Evolutionary conservation across 371 early-diverging fungal genomes (phyloP).

Genomic region (Amoeboaphelidium protococcarum): DNA sequence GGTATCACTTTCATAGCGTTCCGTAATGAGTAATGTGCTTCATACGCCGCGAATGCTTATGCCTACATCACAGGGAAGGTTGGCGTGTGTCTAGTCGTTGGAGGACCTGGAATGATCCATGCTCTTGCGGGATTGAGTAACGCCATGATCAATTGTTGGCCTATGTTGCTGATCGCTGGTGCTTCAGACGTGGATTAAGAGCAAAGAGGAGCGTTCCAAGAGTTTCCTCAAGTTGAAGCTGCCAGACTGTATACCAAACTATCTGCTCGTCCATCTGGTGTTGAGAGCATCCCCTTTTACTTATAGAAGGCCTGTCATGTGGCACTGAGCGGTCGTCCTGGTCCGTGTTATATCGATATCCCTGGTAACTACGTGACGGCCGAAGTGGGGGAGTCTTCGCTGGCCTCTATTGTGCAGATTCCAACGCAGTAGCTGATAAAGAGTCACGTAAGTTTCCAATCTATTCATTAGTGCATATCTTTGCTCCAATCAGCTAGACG

Average conservation of each 20-base stretch:
- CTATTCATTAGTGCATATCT: too few relatives aligned
- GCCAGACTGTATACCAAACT: slow-evolving; percentile 34
- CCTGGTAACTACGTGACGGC: background rate
- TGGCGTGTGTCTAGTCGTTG: slow-evolving; percentile 45
- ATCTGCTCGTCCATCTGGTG: slow-evolving; percentile 20
- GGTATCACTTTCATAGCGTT: slow-evolving; percentile 38
- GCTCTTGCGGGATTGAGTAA: slow-evolving; percentile 42
- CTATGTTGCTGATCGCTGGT: slow-evolving; percentile 9
- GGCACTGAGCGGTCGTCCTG: slow-evolving; percentile 33
- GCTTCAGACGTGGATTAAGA: slow-evolving; percentile 23
- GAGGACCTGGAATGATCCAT: slow-evolving; percentile 55
- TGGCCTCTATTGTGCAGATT: too few relatives aligned
- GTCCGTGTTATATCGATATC: slow-evolving; percentile 39
- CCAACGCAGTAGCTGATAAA: too few relatives aligned
- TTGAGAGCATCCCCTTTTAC: slow-evolving; percentile 23
- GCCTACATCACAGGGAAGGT: slow-evolving; percentile 32
- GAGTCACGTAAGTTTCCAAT: too few relatives aligned
- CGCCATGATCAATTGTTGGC: slow-evolving; percentile 21
- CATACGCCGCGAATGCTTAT: slow-evolving; percentile 40
- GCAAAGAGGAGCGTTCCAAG: slow-evolving; percentile 51
- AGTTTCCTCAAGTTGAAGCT: slow-evolving; percentile 37
- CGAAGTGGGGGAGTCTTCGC: too few relatives aligned
- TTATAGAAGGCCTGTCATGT: slow-evolving; percentile 27
- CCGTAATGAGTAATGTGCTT: slow-evolving; percentile 34
- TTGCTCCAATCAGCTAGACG: too few relatives aligned